These are phyloP conservation scores for Porphyra umbilicalis DNA, from an alignment of 31 red algal genomes.

Conservation along the genomic window DNA sequence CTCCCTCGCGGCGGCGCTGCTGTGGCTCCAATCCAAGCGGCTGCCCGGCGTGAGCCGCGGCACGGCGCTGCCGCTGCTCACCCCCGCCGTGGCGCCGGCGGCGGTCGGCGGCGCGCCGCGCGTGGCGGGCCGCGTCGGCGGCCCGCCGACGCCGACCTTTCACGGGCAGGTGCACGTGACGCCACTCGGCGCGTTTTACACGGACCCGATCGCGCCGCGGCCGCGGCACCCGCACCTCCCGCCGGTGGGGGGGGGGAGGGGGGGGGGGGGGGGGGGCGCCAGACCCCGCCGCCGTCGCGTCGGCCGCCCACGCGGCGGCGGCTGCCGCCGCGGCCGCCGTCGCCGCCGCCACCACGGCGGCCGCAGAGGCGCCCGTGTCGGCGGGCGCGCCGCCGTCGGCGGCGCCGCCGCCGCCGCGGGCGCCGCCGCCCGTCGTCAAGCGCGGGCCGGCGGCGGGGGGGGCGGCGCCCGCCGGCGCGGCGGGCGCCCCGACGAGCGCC, in stretches of 20 bases:
- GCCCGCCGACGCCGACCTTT: background rate
- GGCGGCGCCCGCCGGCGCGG: background rate
- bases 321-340: background rate
- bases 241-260: background rate
- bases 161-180: background rate
- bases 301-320: background rate
- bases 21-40: background rate
- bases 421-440: background rate
- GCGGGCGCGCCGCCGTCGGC: background rate
- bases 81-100: background rate
- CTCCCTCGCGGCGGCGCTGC: background rate
- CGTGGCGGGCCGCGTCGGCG: background rate
- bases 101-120: background rate
- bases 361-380: background rate
- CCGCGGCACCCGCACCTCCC: background rate
- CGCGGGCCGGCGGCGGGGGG: background rate
- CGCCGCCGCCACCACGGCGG: background rate
- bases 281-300: background rate
- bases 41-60: background rate
- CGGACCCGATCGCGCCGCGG: background rate
- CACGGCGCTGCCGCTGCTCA: background rate
- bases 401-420: background rate
- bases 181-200: background rate
- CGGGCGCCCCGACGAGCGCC: background rate
- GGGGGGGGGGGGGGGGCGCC: background rate